A percentile compares a stretch with the other conserved stretches of the same genome.
phyloP scores from a whole-genome alignment of 495 filamentous ascomycete species.

The Delitschia confertaspora region DNA sequence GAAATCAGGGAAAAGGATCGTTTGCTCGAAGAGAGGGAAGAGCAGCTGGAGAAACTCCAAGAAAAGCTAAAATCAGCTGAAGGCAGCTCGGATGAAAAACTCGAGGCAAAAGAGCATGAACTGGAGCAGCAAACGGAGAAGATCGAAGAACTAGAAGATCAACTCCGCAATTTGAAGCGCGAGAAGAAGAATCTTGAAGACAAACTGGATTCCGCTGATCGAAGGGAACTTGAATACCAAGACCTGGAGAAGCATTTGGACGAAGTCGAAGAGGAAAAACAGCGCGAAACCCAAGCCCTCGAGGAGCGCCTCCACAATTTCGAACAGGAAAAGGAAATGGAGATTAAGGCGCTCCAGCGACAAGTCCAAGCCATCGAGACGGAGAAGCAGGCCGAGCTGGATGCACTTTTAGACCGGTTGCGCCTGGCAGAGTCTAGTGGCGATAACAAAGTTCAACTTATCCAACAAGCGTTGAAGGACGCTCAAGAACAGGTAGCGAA shows the following conservation, averaged over 20 bases:
- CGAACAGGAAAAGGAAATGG: constrained; percentile 22
- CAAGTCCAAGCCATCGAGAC: constrained; percentile 22
- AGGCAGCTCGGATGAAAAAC: constrained; percentile 7
- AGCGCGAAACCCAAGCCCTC: constrained; percentile 22
- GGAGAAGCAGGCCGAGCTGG: constrained; percentile 23
- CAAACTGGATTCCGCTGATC: constrained; percentile 42
- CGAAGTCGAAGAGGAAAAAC: constrained; percentile 20
- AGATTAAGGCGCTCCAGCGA: constrained; percentile 24
- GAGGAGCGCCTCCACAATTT: constrained; percentile 13
- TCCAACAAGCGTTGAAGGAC: constrained; percentile 29
- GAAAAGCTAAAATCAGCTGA: constrained; percentile 43
- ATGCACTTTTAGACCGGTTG: constrained; percentile 26
- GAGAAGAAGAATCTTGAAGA: constrained; percentile 47
- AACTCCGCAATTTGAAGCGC: constrained; percentile 4
- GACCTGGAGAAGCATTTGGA: constrained; percentile 24
- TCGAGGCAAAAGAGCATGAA: constrained; percentile 17
- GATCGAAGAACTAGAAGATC: constrained; percentile 22
- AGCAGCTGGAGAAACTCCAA: constrained; percentile 43
- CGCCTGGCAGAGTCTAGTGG: constrained; percentile 27
- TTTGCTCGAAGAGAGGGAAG: constrained; percentile 49
- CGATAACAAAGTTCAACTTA: constrained; percentile 30
- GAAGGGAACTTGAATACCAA: constrained; percentile 14
- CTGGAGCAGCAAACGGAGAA: constrained; percentile 17
- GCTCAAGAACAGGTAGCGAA: constrained; percentile 27
- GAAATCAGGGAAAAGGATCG: constrained; percentile 35